These are phyloP conservation scores for Uronychia binucleata DNA, from an alignment of 73 alveolate species.

Conservation along the genomic window DNA sequence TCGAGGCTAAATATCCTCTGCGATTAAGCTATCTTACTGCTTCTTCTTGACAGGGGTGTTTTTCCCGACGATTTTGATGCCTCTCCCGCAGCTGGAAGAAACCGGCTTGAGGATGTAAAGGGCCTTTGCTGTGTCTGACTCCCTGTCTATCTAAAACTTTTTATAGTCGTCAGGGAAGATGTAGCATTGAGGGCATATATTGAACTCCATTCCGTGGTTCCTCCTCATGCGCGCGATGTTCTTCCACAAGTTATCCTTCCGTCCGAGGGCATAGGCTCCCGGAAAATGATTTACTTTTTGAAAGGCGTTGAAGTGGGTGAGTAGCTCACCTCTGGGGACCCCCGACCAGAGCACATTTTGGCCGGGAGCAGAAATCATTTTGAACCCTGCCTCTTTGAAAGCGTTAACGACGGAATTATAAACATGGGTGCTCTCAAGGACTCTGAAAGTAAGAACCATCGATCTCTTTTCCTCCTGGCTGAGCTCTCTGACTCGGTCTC, in stretches of 20 bases:
- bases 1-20: slow-evolving; percentile 19
- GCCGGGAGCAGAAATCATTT: not conserved
- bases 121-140: slow-evolving; percentile 9
- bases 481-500: not conserved
- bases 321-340: slow-evolving; percentile 56
- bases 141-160: not conserved
- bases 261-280: slow-evolving; percentile 83
- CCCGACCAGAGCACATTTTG: slow-evolving; percentile 80
- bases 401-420: slow-evolving; percentile 61
- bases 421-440: slow-evolving; percentile 27
- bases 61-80: slow-evolving; percentile 36
- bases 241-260: slow-evolving; percentile 91
- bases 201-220: slow-evolving; percentile 40
- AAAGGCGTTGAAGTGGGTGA: slow-evolving; percentile 50
- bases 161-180: slow-evolving; percentile 16
- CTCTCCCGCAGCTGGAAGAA: slow-evolving; percentile 72
- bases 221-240: slow-evolving; percentile 67
- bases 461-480: not conserved
- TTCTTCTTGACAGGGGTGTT: slow-evolving; percentile 60
- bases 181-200: slow-evolving; percentile 21
- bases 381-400: slow-evolving; percentile 78
- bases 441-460: slow-evolving; percentile 11
- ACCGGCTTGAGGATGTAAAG: slow-evolving; percentile 71
- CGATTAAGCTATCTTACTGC: not conserved
- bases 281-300: slow-evolving; percentile 93